Evolutionary conservation across 495 filamentous ascomycete species (phyloP).

Genomic region (Chaetomium cochliodes): DNA sequence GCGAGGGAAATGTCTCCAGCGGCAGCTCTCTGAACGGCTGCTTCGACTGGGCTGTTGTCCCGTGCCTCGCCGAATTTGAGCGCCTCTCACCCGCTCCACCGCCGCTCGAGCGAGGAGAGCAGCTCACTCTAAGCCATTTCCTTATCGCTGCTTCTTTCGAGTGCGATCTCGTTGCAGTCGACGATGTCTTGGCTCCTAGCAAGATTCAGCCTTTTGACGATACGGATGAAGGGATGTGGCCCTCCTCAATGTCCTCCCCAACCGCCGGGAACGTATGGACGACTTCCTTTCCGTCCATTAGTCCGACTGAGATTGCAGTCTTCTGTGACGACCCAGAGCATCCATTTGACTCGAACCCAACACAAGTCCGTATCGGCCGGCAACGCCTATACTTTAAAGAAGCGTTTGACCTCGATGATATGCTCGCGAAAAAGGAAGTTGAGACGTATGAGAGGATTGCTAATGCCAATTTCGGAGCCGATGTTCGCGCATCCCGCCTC

Average conservation of each 20-base stretch:
- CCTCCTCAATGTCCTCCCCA: neutral
- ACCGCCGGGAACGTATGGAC: neutral
- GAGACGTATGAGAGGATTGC: constrained; percentile 6
- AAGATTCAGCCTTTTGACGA: neutral
- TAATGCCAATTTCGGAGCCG: neutral
- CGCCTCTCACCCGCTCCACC: constrained; percentile 11
- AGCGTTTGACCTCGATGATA: neutral
- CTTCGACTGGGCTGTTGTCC: constrained; percentile 13
- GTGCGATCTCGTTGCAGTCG: constrained; percentile 4
- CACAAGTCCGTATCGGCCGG: neutral
- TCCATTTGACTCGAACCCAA: constrained; percentile 6
- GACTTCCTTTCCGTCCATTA: constrained; percentile 11
- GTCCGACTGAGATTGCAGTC: neutral
- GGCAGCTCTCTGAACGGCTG: neutral
- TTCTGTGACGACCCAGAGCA: constrained; percentile 9
- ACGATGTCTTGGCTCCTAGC: constrained; percentile 8
- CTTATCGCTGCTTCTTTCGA: constrained; percentile 1
- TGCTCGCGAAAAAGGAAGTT: neutral
- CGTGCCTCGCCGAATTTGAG: constrained; percentile 6
- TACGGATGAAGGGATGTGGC: neutral
- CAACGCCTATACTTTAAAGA: constrained; percentile 4
- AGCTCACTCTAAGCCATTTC: constrained; percentile 8
- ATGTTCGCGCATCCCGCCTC: constrained; percentile 3
- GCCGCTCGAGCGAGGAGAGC: neutral
- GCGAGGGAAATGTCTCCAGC: neutral